Evolutionary conservation across 768 basidiomycete species (phyloP).

Genomic region (Phanerochaete sordida): DNA sequence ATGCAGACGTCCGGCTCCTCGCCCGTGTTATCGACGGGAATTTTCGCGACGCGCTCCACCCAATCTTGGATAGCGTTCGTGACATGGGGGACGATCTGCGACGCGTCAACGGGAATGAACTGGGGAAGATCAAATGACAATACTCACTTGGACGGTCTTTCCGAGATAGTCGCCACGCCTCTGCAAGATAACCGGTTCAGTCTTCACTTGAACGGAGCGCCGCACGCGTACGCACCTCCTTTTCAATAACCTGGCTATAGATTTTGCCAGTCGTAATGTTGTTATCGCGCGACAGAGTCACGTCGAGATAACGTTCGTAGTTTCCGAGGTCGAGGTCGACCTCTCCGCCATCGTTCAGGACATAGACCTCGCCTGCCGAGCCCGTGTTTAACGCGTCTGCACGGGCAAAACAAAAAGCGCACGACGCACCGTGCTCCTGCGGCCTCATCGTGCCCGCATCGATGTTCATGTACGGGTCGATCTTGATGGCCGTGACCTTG

Average conservation of each 20-base stretch:
- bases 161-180: conserved; percentile 88
- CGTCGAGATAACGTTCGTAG: conserved; percentile 96
- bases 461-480: conserved; percentile 99
- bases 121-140: neutral
- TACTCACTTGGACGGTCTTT: conserved; percentile 87
- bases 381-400: neutral
- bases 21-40: conserved; percentile 92
- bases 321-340: conserved; percentile 98
- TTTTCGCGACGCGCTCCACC: conserved; percentile 92
- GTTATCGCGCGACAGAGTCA: conserved; percentile 91
- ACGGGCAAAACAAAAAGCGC: neutral
- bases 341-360: conserved; percentile 97
- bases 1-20: conserved; percentile 96
- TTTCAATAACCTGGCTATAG: conserved; percentile 94
- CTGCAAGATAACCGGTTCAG: conserved; percentile 32
- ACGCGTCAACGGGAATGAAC: neutral
- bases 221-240: conserved; percentile 61
- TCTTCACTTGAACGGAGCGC: neutral
- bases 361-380: conserved; percentile 86
- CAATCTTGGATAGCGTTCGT: conserved; percentile 98
- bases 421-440: conserved; percentile 86
- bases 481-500: conserved; percentile 98
- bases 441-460: conserved; percentile 99
- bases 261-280: conserved; percentile 99
- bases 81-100: conserved; percentile 89